Evolutionary conservation across 768 basidiomycete species (phyloP).

Genomic region (Dioszegia aurantiaca): DNA sequence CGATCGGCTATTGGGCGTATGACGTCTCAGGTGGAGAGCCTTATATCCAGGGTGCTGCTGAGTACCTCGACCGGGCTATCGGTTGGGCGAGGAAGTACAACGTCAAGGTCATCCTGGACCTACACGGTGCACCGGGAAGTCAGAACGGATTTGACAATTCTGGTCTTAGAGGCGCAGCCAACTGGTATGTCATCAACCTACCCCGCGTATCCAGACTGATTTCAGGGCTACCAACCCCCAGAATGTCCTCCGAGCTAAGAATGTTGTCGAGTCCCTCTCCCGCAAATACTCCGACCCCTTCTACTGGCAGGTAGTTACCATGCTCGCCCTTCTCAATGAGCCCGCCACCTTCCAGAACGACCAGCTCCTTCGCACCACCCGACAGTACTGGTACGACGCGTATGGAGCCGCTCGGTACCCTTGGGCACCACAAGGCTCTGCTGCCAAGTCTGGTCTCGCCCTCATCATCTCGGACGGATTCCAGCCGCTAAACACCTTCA

Average conservation of each 20-base stretch:
- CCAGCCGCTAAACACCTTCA: constrained; percentile 37
- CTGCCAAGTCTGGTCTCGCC: constrained; percentile 30
- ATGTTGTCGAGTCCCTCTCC: constrained; percentile 34
- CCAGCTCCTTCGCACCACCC: constrained; percentile 33
- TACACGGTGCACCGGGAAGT: constrained; percentile 50
- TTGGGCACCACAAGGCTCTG: constrained; percentile 34
- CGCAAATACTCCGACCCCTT: constrained; percentile 45
- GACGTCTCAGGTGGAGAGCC: constrained; percentile 47
- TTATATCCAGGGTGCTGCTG: constrained; percentile 46
- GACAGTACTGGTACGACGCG: constrained; percentile 48
- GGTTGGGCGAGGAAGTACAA: constrained; percentile 47
- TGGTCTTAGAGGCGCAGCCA: constrained; percentile 39
- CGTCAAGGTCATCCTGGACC: constrained; percentile 50
- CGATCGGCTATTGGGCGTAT: constrained; percentile 51
- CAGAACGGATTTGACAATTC: constrained; percentile 51
- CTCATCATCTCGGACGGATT: constrained; percentile 49
- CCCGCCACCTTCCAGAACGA: constrained; percentile 43
- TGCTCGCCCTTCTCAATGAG: constrained; percentile 50
- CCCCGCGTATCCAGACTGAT: background rate
- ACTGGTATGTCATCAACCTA: constrained; percentile 31
- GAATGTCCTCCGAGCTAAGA: constrained; percentile 44
- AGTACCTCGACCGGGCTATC: constrained; percentile 50
- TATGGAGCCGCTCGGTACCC: constrained; percentile 50
- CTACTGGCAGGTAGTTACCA: constrained; percentile 49
- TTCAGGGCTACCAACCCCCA: constrained; percentile 27